Evolutionary conservation across 2,329 filamentous ascomycete genomes (phyloP).

Genomic region (Metarhizium sp.): DNA sequence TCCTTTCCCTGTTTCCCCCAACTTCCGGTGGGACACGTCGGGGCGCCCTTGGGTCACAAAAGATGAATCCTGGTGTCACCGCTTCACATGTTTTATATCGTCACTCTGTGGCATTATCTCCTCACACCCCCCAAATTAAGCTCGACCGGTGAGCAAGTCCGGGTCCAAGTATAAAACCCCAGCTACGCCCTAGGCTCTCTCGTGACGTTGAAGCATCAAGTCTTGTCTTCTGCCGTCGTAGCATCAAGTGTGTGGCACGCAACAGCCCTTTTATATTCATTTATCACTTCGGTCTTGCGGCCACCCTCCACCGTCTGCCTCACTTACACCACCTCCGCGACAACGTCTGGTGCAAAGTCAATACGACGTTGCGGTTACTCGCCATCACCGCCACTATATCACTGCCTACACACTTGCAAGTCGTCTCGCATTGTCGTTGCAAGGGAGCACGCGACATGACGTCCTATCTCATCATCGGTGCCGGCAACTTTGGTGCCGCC

Average conservation of each 20-base stretch:
- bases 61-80: too few species aligned
- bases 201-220: not conserved
- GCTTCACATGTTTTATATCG: not conserved
- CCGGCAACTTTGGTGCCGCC: conserved; percentile 34
- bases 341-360: not conserved
- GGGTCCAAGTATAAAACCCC: conserved; percentile 8
- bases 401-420: not conserved
- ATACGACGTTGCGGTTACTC: not conserved
- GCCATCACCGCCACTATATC: not conserved
- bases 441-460: conserved; percentile 3
- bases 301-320: too few species aligned
- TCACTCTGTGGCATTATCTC: not conserved
- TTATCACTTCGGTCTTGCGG: not conserved
- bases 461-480: conserved; percentile 28
- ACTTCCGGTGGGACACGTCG: too few species aligned
- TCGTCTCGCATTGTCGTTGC: not conserved
- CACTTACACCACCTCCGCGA: not conserved
- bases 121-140: not conserved
- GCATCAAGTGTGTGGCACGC: not conserved
- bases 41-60: too few species aligned
- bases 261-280: not conserved
- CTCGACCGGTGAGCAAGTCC: not conserved
- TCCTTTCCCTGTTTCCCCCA: too few species aligned
- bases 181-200: not conserved
- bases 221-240: not conserved